Conservation (phyloP, 1,284 basidiomycete species). For the Cutaneotrichosporon sp. region DNA sequence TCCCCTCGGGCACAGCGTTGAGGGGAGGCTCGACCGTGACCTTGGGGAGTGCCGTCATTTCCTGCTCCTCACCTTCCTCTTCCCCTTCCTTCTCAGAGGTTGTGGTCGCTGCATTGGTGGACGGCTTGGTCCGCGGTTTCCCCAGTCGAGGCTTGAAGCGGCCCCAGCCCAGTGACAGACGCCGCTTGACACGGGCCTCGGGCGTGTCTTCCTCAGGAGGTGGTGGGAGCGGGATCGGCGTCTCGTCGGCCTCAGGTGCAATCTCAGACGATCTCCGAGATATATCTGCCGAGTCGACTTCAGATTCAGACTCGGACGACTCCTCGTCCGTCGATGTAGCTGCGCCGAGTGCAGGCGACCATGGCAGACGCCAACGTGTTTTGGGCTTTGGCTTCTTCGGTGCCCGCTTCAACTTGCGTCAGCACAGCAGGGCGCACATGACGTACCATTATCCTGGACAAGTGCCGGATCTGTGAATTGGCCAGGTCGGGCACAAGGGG, state of each 20-base stretch:
- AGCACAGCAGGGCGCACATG: conserved; percentile 1
- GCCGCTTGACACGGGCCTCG: conserved; percentile 26
- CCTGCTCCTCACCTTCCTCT: neutral
- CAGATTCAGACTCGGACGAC: conserved; percentile 17
- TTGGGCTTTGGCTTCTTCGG: conserved; percentile 21
- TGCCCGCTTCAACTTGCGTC: conserved; percentile 24
- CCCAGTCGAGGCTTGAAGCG: conserved; percentile 37
- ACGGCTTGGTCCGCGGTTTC: conserved; percentile 9
- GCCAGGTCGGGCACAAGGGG: conserved; percentile 38
- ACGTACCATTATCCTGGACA: conserved; percentile 30
- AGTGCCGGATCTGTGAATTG: conserved; percentile 22
- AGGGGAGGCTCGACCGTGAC: conserved; percentile 14
- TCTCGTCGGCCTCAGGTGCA: conserved; percentile 43
- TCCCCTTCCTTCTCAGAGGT: neutral
- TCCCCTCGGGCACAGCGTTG: conserved; percentile 7
- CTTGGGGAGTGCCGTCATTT: neutral
- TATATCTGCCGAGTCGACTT: conserved; percentile 9
- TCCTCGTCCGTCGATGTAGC: conserved; percentile 8
- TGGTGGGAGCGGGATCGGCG: conserved; percentile 21
- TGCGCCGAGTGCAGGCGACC: neutral
- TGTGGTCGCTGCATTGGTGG: neutral
- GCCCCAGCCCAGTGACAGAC: conserved; percentile 34
- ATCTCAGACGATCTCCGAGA: conserved; percentile 19
- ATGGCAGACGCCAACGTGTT: conserved; percentile 21
- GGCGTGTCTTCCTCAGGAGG: conserved; percentile 8